These are phyloP conservation scores for Chaetomium sp. DNA, from an alignment of 2,329 filamentous ascomycete species.

Conservation along the genomic window DNA sequence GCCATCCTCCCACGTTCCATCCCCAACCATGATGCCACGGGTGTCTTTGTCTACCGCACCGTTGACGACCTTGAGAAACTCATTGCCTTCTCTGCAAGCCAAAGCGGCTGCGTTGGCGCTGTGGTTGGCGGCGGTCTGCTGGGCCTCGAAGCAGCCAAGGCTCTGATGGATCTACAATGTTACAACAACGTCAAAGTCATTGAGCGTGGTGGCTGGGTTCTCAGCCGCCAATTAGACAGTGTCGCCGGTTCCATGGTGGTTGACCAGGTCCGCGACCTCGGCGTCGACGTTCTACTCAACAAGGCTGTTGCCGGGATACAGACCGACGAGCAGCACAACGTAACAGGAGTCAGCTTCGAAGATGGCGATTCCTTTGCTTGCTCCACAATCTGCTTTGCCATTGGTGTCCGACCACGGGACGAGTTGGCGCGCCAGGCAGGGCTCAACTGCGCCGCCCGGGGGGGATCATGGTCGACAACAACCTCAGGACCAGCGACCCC, in stretches of 20 bases:
- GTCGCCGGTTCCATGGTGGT: conserved; percentile 82
- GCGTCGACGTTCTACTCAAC: conserved; percentile 76
- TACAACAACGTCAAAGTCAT: conserved; percentile 76
- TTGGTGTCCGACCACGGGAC: conserved; percentile 80
- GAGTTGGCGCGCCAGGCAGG: conserved; percentile 71
- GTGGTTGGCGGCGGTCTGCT: conserved; percentile 85
- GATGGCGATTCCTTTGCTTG: conserved; percentile 78
- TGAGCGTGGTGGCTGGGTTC: conserved; percentile 79
- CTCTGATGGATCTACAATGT: conserved; percentile 81
- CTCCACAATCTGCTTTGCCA: conserved; percentile 84
- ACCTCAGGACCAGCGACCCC: conserved; percentile 68
- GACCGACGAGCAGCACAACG: conserved; percentile 65
- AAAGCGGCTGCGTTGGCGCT: conserved; percentile 68
- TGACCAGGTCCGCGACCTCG: conserved; percentile 76
- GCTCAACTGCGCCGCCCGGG: conserved; percentile 70
- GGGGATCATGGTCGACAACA: conserved; percentile 72
- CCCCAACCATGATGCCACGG: conserved; percentile 75
- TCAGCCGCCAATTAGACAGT: conserved; percentile 78
- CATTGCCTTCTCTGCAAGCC: conserved; percentile 69
- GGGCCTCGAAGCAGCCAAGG: conserved; percentile 86
- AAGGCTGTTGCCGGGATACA: conserved; percentile 74
- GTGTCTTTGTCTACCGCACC: conserved; percentile 87
- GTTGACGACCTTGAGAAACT: conserved; percentile 79
- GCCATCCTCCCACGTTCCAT: conserved; percentile 72
- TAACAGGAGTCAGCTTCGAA: conserved; percentile 76